Base-by-base conservation (phyloP, 306 rosid species). In the Cicer bijugum region DNA sequence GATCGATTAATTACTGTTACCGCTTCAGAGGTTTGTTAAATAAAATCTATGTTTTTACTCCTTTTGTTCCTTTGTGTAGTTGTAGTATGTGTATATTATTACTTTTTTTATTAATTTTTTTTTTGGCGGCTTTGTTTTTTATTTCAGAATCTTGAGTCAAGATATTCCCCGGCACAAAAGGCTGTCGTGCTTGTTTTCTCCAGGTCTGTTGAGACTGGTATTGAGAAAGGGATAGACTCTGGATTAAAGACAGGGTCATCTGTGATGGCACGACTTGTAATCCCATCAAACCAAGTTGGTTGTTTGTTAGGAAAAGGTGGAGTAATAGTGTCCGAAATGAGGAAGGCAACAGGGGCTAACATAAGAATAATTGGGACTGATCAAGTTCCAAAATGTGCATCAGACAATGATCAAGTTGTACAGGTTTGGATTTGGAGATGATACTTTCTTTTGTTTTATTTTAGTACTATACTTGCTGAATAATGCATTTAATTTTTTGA, bases 271-370 rank as follows among this genome's bases (percentile, higher is more conserved):
- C 83, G 91, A 48, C 91, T 94, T 72, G 86, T 87, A 16, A 93
- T 91, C 75, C 84, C 97, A 20, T 67, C 91, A 69, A 87, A 81
- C 85, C 99, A 91, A 81, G 97, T 91, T 81, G 99, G 99, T 76
- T 94, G 99, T 81, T 82, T 94, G 81, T 69, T 94, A 82, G 99
- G 99, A 82, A 94, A 90, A 85, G 97, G 99, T 42, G 99, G 99
- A 66, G 80, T 72, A 57, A 87, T 91, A 67, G 79, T 94, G 64
- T 75, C 99, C 33, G 99, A 91, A 82, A 94, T 94, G 75, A 87
- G 96, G 69, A 91, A 85, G 85, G 86, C 77, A 74, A 94, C 97
- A 3, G 91, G 97, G 53, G 81, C 99, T 76, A 75, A 83, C 84
- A 91, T 94, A 60, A 81, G 85, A 84, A 81, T 94, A 81, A 45